Percentiles rank a stretch among this genome's conserved stretches.
Conservation (phyloP, 306 rosid genomes). For the Cucurbita argyrosperma region DNA sequence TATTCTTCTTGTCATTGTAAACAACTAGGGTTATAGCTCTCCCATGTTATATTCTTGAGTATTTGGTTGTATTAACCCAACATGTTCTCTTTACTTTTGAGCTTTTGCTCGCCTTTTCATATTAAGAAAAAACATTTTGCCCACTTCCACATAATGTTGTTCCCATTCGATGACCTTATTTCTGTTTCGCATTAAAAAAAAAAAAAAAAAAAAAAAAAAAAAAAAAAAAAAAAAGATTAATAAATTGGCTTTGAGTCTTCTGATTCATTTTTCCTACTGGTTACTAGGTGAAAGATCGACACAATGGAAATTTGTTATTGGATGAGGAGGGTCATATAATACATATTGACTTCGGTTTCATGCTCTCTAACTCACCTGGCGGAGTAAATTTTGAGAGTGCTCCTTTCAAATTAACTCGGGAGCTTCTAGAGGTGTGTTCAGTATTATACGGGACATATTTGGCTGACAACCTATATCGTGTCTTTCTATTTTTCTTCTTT, state of each 20-base stretch:
- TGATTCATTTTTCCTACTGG: not conserved
- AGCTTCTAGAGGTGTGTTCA: conserved; percentile 76
- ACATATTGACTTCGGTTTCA: conserved; percentile 97
- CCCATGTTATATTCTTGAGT: not conserved
- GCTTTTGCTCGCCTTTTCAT: not conserved
- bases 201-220: not conserved
- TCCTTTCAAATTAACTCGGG: conserved; percentile 92
- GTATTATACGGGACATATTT: not conserved
- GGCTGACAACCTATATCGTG: not conserved
- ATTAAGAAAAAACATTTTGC: not conserved
- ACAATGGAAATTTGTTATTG: conserved; percentile 88
- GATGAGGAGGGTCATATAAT: conserved; percentile 98
- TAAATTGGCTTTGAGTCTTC: not conserved
- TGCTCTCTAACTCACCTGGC: conserved; percentile 98
- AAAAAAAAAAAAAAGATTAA: not conserved
- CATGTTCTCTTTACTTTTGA: not conserved
- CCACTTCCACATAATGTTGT: not conserved
- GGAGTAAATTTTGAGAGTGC: conserved; percentile 99
- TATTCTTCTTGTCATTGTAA: not conserved
- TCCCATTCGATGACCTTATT: not conserved
- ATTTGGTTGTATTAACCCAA: not conserved
- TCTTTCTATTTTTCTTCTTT: not conserved
- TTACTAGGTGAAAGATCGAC: conserved; percentile 77
- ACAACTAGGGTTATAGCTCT: not conserved
- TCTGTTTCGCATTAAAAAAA: conserved; percentile 1